A percentile compares a stretch with the other conserved stretches of the same genome.
These are phyloP conservation scores for Cyclospora cayetanensis DNA, from an alignment of 169 alveolate genomes.

Conservation along the genomic window DNA sequence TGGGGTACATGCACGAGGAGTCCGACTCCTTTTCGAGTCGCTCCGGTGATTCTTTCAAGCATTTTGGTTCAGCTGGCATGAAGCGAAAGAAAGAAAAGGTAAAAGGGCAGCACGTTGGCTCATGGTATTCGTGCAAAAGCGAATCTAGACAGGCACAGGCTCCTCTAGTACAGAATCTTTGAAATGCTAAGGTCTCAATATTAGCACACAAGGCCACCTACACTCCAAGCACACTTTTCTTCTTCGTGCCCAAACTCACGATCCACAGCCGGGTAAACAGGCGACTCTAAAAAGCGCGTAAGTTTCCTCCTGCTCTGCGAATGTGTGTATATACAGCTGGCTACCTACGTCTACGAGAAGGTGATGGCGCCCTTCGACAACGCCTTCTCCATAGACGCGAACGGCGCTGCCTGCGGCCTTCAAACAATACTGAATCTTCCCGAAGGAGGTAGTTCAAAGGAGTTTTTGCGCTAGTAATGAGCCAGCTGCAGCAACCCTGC, in stretches of 20 bases:
- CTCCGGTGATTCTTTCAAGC: neutral
- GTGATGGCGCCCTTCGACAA: slow-evolving; percentile 20
- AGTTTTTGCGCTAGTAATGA: too few species aligned
- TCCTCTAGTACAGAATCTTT: too few species aligned
- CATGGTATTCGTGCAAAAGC: too few species aligned
- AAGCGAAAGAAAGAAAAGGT: neutral
- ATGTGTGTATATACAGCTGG: slow-evolving; percentile 20
- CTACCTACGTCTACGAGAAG: slow-evolving; percentile 48
- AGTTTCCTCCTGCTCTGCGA: neutral
- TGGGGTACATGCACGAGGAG: slow-evolving; percentile 14
- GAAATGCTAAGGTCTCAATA: too few species aligned
- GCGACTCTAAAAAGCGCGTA: too few species aligned
- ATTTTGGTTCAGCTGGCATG: neutral
- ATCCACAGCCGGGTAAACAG: too few species aligned
- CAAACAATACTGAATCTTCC: slow-evolving; percentile 26
- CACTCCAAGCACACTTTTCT: too few species aligned
- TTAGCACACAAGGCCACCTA: too few species aligned
- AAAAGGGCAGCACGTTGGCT: neutral
- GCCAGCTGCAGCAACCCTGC: too few species aligned
- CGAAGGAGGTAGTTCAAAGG: slow-evolving; percentile 59
- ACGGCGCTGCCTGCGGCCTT: slow-evolving; percentile 31
- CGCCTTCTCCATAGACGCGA: slow-evolving; percentile 5
- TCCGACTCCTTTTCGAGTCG: neutral
- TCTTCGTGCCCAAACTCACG: too few species aligned
- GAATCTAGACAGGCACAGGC: too few species aligned